These are phyloP conservation scores for Cyberlindnera misumaiensis DNA, from an alignment of 805 yeast genomes.

Conservation along the genomic window DNA sequence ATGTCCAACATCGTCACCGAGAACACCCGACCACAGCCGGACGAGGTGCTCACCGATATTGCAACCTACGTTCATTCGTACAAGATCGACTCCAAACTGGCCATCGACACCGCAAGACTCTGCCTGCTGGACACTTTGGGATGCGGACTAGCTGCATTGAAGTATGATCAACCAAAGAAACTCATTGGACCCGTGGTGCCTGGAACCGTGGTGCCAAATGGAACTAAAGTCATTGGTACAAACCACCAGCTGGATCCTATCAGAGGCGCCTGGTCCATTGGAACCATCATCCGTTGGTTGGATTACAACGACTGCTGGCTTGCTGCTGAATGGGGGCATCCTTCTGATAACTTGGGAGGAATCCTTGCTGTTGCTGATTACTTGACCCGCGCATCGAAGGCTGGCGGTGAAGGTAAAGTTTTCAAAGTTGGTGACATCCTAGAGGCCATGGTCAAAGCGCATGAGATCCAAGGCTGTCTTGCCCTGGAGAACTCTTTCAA, in stretches of 20 bases:
- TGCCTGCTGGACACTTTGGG: constrained; percentile 54
- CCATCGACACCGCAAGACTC: constrained; percentile 46
- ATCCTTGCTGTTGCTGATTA: constrained; percentile 53
- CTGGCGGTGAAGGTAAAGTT: constrained; percentile 30
- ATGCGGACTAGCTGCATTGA: constrained; percentile 53
- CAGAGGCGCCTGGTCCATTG: constrained; percentile 51
- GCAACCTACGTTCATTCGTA: constrained; percentile 44
- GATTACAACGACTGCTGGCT: constrained; percentile 62
- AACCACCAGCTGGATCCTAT: constrained; percentile 44
- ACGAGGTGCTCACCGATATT: constrained; percentile 41
- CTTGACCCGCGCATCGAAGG: constrained; percentile 39
- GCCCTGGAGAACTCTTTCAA: constrained; percentile 58
- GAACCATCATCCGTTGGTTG: constrained; percentile 52
- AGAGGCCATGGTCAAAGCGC: constrained; percentile 55
- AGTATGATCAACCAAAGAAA: constrained; percentile 40
- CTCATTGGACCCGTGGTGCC: constrained; percentile 53
- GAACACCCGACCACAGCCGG: constrained; percentile 47
- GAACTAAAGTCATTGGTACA: constrained; percentile 51
- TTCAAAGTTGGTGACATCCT: constrained; percentile 45
- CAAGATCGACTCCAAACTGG: constrained; percentile 38
- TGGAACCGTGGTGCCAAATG: constrained; percentile 48
- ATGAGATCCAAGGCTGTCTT: constrained; percentile 53
- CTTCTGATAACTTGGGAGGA: constrained; percentile 55
- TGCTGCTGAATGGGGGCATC: constrained; percentile 70
- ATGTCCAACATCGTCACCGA: constrained; percentile 29